phyloP scores from a whole-genome alignment of 495 filamentous ascomycete genomes.

The Trichoderma orchidacearum region DNA sequence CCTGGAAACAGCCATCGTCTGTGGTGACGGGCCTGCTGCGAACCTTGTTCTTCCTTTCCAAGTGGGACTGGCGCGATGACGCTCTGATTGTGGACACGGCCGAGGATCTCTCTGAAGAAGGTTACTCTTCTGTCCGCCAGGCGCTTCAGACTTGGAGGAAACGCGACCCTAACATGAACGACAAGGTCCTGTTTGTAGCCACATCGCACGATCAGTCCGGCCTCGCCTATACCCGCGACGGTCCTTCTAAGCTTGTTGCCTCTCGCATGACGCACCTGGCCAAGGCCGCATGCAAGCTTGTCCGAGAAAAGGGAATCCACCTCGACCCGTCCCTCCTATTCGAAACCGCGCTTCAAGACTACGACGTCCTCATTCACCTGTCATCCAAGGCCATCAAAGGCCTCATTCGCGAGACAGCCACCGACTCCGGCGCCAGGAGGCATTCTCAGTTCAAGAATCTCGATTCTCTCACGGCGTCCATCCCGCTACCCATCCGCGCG shows the following conservation, averaged over 20 bases:
- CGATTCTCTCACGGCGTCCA: constrained; percentile 20
- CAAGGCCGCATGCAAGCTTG: constrained; percentile 47
- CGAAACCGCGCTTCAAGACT: constrained; percentile 51
- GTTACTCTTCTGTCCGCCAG: constrained; percentile 47
- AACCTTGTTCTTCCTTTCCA: constrained; percentile 59
- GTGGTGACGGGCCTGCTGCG: constrained; percentile 72
- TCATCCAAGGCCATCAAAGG: constrained; percentile 32
- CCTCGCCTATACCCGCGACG: constrained; percentile 54
- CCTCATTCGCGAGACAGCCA: constrained; percentile 8
- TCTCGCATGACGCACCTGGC: constrained; percentile 71
- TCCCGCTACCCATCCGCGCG: constrained; percentile 26
- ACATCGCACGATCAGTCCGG: constrained; percentile 67
- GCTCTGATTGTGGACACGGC: constrained; percentile 68
- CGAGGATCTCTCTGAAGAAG: constrained; percentile 36
- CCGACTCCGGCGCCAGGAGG: constrained; percentile 12
- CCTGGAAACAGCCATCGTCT: constrained; percentile 66
- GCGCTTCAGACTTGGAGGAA: constrained; percentile 69
- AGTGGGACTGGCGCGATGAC: constrained; percentile 83
- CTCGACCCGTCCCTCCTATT: constrained; percentile 54
- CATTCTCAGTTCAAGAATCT: constrained; percentile 61
- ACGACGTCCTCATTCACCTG: constrained; percentile 73
- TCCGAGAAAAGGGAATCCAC: constrained; percentile 41
- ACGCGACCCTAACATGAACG: constrained; percentile 79
- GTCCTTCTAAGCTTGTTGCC: constrained; percentile 69
- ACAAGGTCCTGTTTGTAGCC: constrained; percentile 65